Evolutionary conservation across 225 moss, liverwort and hornwort genomes (phyloP), one percentile per base, ranked within the genome.

Genomic region (Climacium dendroides): DNA sequence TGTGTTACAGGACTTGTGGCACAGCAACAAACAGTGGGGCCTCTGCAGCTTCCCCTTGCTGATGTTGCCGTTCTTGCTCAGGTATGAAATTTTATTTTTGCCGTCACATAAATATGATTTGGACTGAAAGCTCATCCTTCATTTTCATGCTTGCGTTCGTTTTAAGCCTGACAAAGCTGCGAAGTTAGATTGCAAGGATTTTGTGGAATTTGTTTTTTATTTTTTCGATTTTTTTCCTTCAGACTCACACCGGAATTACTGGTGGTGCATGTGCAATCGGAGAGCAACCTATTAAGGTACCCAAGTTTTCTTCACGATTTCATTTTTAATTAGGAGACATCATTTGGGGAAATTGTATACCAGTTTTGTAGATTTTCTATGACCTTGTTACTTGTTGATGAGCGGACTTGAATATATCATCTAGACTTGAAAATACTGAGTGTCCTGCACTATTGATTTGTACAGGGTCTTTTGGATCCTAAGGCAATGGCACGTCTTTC

Each of bases 401-500:
- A 50, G 13, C 74, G 23, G 62, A 54, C 62, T 75, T 23, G 28
- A 64, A 24, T 81, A n/a, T 58, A 30, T 89, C 58, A 64, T 79
- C 12, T 43, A 81, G 47, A 87, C 54, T 79, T 78, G 19, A 83
- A 62, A 60, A 67, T 50, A 87, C 69, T 57, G 62, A 87, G 19
- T 80, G 58, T 85, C 80, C 45, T 81, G 48, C 43, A 30, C 17
- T n/a, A 57, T 85, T 80, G n/a, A 63, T 80, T 76, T 83, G 61
- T 87, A 54, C 93, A 98, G 97, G 98, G 98, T 64, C 91, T 99
- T 85, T 58, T 99, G 90, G 91, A 99, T 91, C 91, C 98, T 7
- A 97, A 95, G 89, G 97, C 98, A 35, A 99, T 99, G 98, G 98
- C 98, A 29, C 93, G 98, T 86, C 92, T 99, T 83, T 95, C 98